Base-by-base conservation (phyloP, 2,329 filamentous ascomycete species). In the Pseudocercospora ulei region DNA sequence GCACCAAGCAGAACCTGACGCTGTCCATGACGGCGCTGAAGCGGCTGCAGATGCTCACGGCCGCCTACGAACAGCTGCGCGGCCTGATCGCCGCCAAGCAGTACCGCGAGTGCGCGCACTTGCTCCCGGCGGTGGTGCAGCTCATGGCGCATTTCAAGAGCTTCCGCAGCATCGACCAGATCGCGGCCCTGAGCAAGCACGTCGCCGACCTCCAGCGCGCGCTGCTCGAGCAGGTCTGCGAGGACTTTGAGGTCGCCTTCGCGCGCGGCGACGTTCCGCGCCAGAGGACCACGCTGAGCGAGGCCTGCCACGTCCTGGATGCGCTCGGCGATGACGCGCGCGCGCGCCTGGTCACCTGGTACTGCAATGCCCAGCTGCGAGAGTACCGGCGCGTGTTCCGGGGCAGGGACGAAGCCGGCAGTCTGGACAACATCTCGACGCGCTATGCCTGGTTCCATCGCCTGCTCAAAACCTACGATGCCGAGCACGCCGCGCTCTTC, bases 111-210 rank as follows among this genome's bases (percentile, higher is more conserved):
- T 96, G 90, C 58, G 87, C 88, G 9, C 86, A 92, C 54, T 70
- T 98, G 43, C 69, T 98, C 41, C 85, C 94, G 65, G 90, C 90
- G 6, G 90, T 98, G 19, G 75, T 98, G 42, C 90, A 98, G 71
- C 77, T 98, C 29, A 95, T 96, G 82, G 83, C 83, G 51, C 87
- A 98, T 65, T 98, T 98, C 72, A 93, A 94, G 66, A 92, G 84
- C 62, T 98, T 96, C 62, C 73, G 90, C 43, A 94, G 86, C 53
- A 96, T 98, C 53, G 88, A 96, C 59, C 90, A 98, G 70, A 96
- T 98, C 58, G 90, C 90, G 17, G 82, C 82, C 0, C 70, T 98
- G 47, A 93, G 85, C 58, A 78, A 85, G 35, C 93, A 92, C 54
- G 90, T 98, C 22, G 81, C 86, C 4, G 90, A 96, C 54, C 71